These are phyloP conservation scores for Trichoderma atroviride DNA, from an alignment of 2,329 filamentous ascomycete species.

Conservation along the genomic window DNA sequence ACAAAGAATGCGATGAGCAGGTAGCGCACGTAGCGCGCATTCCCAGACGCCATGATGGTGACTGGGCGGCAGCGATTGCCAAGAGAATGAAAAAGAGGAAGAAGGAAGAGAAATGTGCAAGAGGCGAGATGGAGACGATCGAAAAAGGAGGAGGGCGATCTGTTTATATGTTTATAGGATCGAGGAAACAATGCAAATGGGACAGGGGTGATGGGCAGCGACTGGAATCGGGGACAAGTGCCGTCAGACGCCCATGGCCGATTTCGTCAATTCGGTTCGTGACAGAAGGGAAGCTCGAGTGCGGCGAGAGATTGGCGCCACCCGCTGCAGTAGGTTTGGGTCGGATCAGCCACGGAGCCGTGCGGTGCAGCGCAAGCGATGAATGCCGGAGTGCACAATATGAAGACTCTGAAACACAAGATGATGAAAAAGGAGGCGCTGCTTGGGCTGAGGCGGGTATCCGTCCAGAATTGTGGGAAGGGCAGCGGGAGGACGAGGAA, in stretches of 20 bases:
- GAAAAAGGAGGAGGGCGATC: neutral
- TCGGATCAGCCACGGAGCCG: slow-evolving; percentile 3
- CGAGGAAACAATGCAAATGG: neutral
- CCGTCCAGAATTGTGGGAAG: slow-evolving; percentile 2
- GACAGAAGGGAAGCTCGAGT: neutral
- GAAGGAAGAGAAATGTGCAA: neutral
- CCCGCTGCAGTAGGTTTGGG: neutral
- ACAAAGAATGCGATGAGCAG: slow-evolving; percentile 85
- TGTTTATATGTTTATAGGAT: neutral
- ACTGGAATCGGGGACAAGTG: slow-evolving; percentile 18
- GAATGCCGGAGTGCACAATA: neutral
- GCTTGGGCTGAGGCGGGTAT: slow-evolving; percentile 7
- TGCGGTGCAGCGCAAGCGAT: neutral
- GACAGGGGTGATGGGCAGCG: slow-evolving; percentile 4
- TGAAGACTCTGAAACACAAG: slow-evolving; percentile 3
- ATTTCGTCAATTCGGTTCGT: neutral
- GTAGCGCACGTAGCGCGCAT: slow-evolving; percentile 74
- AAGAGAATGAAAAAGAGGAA: neutral
- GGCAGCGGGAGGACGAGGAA: neutral
- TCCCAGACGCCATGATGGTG: slow-evolving; percentile 66
- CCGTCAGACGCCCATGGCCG: slow-evolving; percentile 24
- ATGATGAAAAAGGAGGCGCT: slow-evolving; percentile 10
- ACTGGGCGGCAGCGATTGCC: slow-evolving; percentile 27
- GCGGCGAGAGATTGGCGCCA: neutral
- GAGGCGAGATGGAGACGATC: neutral